Conservation (phyloP, 805 yeast genomes). For the Wickerhamiella sergipiensis region DNA sequence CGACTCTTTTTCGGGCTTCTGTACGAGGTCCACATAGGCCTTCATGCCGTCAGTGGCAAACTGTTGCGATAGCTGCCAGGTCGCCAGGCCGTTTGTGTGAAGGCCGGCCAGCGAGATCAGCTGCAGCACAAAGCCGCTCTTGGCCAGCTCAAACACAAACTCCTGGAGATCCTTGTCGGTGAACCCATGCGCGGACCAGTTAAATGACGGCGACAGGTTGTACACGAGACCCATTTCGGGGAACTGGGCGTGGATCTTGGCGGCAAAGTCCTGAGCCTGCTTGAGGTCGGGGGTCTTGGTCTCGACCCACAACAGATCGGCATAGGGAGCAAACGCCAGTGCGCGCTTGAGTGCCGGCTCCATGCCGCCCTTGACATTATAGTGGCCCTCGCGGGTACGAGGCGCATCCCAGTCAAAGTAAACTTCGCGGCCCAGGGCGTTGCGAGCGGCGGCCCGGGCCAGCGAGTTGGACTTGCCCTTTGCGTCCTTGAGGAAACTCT, state of each 20-base stretch:
- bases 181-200: conserved; percentile 48
- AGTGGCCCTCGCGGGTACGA: conserved; percentile 44
- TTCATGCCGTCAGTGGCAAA: conserved; percentile 43
- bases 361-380: conserved; percentile 35
- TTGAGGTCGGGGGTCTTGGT: conserved; percentile 43
- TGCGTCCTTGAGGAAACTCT: conserved; percentile 18
- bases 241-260: conserved; percentile 31
- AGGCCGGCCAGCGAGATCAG: conserved; percentile 48
- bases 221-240: conserved; percentile 47
- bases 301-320: conserved; percentile 50
- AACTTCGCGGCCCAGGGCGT: conserved; percentile 24
- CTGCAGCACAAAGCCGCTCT: conserved; percentile 44
- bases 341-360: conserved; percentile 43
- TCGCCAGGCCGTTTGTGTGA: conserved; percentile 38
- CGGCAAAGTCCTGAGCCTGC: conserved; percentile 37
- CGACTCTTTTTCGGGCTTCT: conserved; percentile 31
- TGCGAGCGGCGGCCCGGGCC: conserved; percentile 20
- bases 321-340: conserved; percentile 40
- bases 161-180: conserved; percentile 31
- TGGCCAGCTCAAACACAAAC: conserved; percentile 41
- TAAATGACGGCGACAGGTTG: conserved; percentile 46
- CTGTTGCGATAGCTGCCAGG: conserved; percentile 36
- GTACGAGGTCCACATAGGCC: conserved; percentile 43
- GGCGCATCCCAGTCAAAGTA: conserved; percentile 49
- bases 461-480: conserved; percentile 22